These are phyloP conservation scores for Kwoniella sp. DNA, from an alignment of 768 basidiomycete genomes.

Conservation along the genomic window DNA sequence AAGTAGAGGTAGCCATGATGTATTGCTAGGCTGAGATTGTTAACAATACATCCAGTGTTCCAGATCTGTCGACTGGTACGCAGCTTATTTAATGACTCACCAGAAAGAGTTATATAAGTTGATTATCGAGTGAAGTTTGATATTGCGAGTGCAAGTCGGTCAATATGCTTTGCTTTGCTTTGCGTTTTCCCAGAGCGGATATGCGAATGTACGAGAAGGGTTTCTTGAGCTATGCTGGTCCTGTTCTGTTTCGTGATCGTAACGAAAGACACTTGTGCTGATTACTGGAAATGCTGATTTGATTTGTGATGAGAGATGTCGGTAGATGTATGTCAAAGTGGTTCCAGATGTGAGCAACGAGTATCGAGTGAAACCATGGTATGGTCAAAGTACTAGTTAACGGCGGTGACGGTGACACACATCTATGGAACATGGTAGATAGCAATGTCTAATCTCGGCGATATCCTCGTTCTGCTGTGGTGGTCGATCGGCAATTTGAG, in stretches of 20 bases:
- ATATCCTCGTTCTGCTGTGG: neutral
- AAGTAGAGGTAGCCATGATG: constrained; percentile 21
- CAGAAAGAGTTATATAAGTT: neutral
- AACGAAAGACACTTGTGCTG: neutral
- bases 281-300: too few species aligned
- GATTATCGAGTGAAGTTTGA: neutral
- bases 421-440: neutral
- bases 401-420: too few species aligned
- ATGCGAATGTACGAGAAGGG: neutral
- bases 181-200: neutral
- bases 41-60: neutral
- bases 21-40: neutral
- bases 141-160: neutral
- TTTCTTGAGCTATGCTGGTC: neutral
- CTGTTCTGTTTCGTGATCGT: constrained; percentile 1
- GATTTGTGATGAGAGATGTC: too few species aligned
- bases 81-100: too few species aligned
- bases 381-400: too few species aligned
- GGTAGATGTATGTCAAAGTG: neutral
- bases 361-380: neutral
- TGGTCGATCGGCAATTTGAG: constrained; percentile 9
- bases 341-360: too few species aligned
- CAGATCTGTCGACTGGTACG: too few species aligned
- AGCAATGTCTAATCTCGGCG: constrained; percentile 4
- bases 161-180: neutral